Conservation (phyloP, 768 basidiomycete genomes). For the Albatrellus ellisii region DNA sequence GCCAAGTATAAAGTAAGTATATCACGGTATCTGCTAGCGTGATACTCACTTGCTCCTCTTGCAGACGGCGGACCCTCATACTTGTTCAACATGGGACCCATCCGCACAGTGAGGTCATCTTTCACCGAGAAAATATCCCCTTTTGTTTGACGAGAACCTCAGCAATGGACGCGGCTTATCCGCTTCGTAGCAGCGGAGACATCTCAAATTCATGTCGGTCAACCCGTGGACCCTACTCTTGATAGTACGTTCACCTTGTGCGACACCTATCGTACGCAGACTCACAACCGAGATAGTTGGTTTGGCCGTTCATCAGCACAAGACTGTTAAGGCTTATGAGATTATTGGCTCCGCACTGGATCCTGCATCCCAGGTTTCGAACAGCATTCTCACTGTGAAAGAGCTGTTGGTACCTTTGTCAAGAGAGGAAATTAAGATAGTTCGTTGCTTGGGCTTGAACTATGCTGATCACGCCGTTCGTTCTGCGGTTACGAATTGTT, state of each 20-base stretch:
- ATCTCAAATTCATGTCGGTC: slow-evolving; percentile 57
- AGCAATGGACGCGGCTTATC: slow-evolving; percentile 75
- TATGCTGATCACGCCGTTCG: slow-evolving; percentile 74
- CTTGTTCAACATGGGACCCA: slow-evolving; percentile 39
- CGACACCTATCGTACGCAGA: background rate
- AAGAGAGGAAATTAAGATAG: slow-evolving; percentile 49
- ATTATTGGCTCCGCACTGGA: slow-evolving; percentile 61
- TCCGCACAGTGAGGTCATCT: slow-evolving; percentile 32
- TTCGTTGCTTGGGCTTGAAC: slow-evolving; percentile 70
- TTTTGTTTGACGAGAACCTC: background rate
- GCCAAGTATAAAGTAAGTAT: too few relatives aligned
- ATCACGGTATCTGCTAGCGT: background rate
- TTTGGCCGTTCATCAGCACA: slow-evolving; percentile 36
- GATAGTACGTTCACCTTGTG: slow-evolving; percentile 34
- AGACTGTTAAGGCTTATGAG: slow-evolving; percentile 53
- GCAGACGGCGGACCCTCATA: background rate
- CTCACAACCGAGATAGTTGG: slow-evolving; percentile 31
- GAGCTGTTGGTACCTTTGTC: slow-evolving; percentile 58
- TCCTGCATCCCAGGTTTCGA: slow-evolving; percentile 48
- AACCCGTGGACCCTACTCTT: slow-evolving; percentile 53
- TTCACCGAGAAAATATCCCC: background rate
- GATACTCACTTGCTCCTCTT: background rate
- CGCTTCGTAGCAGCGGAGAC: slow-evolving; percentile 75
- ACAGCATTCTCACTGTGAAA: slow-evolving; percentile 54
- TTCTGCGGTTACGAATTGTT: slow-evolving; percentile 11